phyloP scores from a whole-genome alignment of 1,284 basidiomycete species.

The Rhizopogon hawkerae region DNA sequence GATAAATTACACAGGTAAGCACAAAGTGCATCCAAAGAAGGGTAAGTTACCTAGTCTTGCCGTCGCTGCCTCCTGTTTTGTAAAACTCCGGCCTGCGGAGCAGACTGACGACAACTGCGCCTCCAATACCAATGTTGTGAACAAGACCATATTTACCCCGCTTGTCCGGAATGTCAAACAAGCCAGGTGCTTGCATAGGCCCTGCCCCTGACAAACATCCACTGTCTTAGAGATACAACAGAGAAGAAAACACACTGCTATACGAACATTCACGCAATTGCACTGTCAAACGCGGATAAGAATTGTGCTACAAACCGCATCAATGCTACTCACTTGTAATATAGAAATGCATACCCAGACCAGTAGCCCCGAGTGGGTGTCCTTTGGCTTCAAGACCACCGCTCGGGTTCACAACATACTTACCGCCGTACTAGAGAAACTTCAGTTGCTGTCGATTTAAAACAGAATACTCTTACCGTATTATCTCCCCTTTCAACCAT shows the following conservation, averaged over 20 bases:
- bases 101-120: constrained; percentile 68
- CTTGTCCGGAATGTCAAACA: constrained; percentile 52
- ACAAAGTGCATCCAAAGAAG: background rate
- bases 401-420: constrained; percentile 82
- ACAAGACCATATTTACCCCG: constrained; percentile 75
- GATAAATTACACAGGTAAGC: background rate
- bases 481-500: constrained; percentile 74
- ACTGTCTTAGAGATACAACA: background rate
- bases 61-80: constrained; percentile 52
- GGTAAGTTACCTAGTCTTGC: constrained; percentile 20
- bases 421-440: constrained; percentile 61
- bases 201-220: constrained; percentile 51
- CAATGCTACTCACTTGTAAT: constrained; percentile 53
- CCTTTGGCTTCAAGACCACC: constrained; percentile 85
- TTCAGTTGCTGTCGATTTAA: constrained; percentile 1
- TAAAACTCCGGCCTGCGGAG: constrained; percentile 70
- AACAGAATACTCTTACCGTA: constrained; percentile 42
- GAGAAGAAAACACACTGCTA: background rate
- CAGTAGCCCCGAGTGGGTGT: constrained; percentile 78
- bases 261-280: constrained; percentile 62
- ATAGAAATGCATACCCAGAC: constrained; percentile 84
- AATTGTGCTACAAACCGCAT: constrained; percentile 3
- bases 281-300: constrained; percentile 34
- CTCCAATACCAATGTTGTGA: constrained; percentile 79
- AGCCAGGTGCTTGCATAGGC: constrained; percentile 70